Evolutionary conservation across 176 grass and related monocot species (phyloP).

Genomic region (Eremochloa ophiuroides): DNA sequence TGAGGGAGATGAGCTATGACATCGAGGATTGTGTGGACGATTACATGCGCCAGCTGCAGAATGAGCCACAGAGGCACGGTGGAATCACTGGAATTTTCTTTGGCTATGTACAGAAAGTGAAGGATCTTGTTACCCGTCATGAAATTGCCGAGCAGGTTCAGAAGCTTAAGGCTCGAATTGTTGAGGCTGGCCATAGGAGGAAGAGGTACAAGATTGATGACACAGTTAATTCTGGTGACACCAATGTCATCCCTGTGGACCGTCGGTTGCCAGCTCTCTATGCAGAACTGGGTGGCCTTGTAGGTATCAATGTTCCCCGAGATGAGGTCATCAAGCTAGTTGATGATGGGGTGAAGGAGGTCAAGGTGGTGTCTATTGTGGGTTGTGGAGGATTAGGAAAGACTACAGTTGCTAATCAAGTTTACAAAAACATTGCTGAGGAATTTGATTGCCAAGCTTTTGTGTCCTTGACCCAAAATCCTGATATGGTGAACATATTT

Average conservation of each 20-base stretch:
- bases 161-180: conserved; percentile 21
- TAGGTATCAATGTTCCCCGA: conserved; percentile 15
- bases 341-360: too few species aligned
- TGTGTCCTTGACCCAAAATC: too few species aligned
- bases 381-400: too few species aligned
- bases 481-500: too few species aligned
- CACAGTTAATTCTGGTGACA: neutral
- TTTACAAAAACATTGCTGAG: too few species aligned
- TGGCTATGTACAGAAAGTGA: neutral
- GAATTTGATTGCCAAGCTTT: too few species aligned
- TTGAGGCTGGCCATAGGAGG: neutral
- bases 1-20: too few species aligned
- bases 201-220: conserved; percentile 31
- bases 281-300: conserved; percentile 10
- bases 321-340: too few species aligned
- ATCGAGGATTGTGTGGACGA: too few species aligned
- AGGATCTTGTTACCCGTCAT: neutral
- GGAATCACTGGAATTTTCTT: neutral
- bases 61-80: neutral
- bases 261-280: conserved; percentile 11
- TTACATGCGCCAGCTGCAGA: too few species aligned
- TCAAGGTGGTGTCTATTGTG: too few species aligned
- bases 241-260: neutral
- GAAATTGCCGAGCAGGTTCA: conserved; percentile 11
- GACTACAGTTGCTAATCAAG: too few species aligned